Conservation (phyloP, 169 alveolate genomes). For the Cryptosporidium felis region DNA sequence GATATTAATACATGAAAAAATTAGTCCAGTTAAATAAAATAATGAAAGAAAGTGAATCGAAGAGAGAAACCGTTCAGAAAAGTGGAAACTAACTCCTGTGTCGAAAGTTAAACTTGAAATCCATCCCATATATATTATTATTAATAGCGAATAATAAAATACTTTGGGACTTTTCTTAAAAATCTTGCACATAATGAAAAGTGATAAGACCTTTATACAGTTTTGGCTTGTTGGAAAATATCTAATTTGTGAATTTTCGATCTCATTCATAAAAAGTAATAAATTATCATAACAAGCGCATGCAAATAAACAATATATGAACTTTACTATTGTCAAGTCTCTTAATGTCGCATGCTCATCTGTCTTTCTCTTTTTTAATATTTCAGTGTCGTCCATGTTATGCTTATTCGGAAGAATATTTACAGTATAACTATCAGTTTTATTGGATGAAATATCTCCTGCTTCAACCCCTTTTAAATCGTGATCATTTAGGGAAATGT, state of each 20-base stretch:
- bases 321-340: not conserved
- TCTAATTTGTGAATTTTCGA: not conserved
- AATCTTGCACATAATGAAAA: slow-evolving; percentile 10
- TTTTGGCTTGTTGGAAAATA: not conserved
- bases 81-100: not conserved
- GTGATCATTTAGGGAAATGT: not conserved
- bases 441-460: too few relatives aligned
- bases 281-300: not conserved
- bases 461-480: too few relatives aligned
- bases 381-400: not conserved
- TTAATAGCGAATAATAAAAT: not conserved
- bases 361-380: not conserved
- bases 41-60: slow-evolving; percentile 7
- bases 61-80: not conserved
- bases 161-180: not conserved
- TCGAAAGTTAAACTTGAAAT: not conserved
- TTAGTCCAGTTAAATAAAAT: not conserved
- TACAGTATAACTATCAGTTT: too few relatives aligned
- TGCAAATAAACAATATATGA: not conserved
- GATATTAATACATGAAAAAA: not conserved
- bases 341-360: not conserved
- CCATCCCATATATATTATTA: not conserved
- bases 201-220: not conserved
- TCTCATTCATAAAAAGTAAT: not conserved
- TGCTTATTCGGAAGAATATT: too few relatives aligned